A percentile compares a stretch with the other conserved stretches of the same genome.
These are phyloP conservation scores for Chamaecyparis obtusa DNA, from an alignment of 75 land plant genomes.

Conservation along the genomic window DNA sequence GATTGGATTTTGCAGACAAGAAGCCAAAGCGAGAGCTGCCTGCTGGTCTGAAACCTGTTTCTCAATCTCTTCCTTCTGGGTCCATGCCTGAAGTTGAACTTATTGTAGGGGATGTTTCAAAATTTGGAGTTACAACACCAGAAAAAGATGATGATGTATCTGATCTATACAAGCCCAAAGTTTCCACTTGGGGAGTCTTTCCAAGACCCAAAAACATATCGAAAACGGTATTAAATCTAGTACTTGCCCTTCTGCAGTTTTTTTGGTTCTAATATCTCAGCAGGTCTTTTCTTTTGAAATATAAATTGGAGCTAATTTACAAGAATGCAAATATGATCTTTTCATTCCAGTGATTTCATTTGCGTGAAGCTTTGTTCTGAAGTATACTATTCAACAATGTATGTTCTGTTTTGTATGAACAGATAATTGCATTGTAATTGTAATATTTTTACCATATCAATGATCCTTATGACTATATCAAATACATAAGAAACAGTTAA, in stretches of 20 bases:
- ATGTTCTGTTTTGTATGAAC: background rate
- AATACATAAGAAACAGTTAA: background rate
- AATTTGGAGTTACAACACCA: constrained; percentile 28
- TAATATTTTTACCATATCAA: background rate
- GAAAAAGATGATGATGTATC: constrained; percentile 16
- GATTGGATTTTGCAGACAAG: constrained; percentile 81
- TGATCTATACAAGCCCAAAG: constrained; percentile 86
- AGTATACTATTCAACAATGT: background rate
- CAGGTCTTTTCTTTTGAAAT: background rate
- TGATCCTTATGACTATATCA: background rate
- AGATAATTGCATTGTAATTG: background rate
- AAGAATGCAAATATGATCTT: background rate
- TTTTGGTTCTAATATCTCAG: background rate
- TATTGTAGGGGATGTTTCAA: constrained; percentile 63
- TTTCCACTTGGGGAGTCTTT: constrained; percentile 92
- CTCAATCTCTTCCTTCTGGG: constrained; percentile 47
- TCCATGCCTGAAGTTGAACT: constrained; percentile 70
- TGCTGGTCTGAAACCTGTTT: constrained; percentile 48
- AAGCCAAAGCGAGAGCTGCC: constrained; percentile 49
- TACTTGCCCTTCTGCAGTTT: background rate
- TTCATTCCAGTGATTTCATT: background rate
- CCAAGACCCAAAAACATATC: constrained; percentile 86
- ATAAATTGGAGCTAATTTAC: background rate
- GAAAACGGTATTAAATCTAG: constrained; percentile 49
- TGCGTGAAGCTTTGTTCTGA: background rate